Percentiles rank a stretch among this genome's conserved stretches.
Evolutionary conservation across 164 flowering plant genomes (phyloP).

Genomic region (Nymphaea thermarum): DNA sequence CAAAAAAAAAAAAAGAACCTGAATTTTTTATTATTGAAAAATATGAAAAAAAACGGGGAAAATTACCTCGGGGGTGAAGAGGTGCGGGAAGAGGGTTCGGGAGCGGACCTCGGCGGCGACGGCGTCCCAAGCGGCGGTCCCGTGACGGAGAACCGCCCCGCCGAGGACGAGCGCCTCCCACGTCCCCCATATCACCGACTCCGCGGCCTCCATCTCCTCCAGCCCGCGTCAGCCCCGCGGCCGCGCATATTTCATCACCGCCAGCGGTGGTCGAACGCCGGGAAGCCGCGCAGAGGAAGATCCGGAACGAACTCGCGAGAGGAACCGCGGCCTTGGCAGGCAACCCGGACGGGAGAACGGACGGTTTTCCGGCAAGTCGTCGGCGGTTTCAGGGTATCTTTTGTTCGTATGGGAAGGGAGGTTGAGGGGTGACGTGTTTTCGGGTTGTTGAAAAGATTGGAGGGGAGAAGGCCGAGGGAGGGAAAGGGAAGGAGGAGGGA

Average conservation of each 20-base stretch:
- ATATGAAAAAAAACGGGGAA: neutral
- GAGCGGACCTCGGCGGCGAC: constrained; percentile 72
- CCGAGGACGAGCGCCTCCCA: constrained; percentile 88
- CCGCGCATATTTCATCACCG: neutral
- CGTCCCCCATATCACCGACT: constrained; percentile 56
- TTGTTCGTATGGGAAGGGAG: too few species aligned
- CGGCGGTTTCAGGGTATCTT: too few species aligned
- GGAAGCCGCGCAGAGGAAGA: neutral
- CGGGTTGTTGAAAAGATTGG: too few species aligned
- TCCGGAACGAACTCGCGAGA: too few species aligned
- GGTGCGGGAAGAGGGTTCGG: constrained; percentile 29
- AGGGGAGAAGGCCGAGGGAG: neutral
- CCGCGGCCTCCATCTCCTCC: constrained; percentile 5
- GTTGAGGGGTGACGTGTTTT: too few species aligned
- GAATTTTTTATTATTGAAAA: neutral
- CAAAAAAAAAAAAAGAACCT: constrained; percentile 20
- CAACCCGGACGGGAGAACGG: too few species aligned
- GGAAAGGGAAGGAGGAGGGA: neutral
- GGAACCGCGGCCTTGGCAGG: too few species aligned
- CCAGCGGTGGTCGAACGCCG: neutral
- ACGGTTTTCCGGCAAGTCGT: too few species aligned
- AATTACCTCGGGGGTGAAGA: constrained; percentile 62
- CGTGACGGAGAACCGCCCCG: constrained; percentile 77
- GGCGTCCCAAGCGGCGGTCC: constrained; percentile 54
- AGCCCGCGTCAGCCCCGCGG: neutral